A percentile compares a stretch with the other conserved stretches of the same genome.
Evolutionary conservation across 192 early-diverging fungal genomes (phyloP).

Genomic region (Mortierella antarctica): DNA sequence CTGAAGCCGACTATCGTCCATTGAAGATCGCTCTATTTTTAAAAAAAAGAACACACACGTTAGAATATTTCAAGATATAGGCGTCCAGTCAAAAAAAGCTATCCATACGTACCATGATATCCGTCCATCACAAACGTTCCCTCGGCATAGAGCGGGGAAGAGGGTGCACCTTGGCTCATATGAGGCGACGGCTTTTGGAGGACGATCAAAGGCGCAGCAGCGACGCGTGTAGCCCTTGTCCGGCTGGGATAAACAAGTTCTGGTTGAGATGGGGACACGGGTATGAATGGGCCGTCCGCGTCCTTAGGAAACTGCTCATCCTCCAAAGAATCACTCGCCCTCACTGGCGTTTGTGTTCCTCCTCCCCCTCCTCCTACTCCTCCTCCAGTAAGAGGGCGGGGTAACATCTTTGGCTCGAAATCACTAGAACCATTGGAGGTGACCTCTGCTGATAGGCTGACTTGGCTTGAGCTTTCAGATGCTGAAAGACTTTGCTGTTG

Average conservation of each 20-base stretch:
- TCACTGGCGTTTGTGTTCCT: not conserved
- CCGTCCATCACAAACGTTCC: not conserved
- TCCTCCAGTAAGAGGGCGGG: too few relatives aligned
- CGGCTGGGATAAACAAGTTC: not conserved
- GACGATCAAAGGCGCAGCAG: slow-evolving; percentile 8
- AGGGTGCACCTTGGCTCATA: slow-evolving; percentile 1
- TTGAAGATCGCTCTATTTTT: slow-evolving; percentile 10
- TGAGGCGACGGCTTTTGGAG: slow-evolving; percentile 20
- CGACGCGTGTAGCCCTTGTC: not conserved
- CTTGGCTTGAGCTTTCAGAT: slow-evolving; percentile 12
- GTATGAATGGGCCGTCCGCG: not conserved
- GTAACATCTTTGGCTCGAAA: too few relatives aligned
- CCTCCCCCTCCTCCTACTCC: not conserved
- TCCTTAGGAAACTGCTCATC: not conserved
- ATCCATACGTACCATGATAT: slow-evolving; percentile 1
- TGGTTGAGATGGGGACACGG: not conserved
- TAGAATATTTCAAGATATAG: not conserved
- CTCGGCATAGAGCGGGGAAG: not conserved
- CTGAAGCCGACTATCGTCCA: slow-evolving; percentile 13
- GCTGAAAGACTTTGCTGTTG: not conserved
- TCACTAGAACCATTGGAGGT: too few relatives aligned
- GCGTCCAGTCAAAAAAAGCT: not conserved
- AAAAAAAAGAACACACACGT: not conserved
- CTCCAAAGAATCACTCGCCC: not conserved
- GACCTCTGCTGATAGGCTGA: not conserved